phyloP scores from a whole-genome alignment of 495 filamentous ascomycete species.

The Aspergillus campestris region DNA sequence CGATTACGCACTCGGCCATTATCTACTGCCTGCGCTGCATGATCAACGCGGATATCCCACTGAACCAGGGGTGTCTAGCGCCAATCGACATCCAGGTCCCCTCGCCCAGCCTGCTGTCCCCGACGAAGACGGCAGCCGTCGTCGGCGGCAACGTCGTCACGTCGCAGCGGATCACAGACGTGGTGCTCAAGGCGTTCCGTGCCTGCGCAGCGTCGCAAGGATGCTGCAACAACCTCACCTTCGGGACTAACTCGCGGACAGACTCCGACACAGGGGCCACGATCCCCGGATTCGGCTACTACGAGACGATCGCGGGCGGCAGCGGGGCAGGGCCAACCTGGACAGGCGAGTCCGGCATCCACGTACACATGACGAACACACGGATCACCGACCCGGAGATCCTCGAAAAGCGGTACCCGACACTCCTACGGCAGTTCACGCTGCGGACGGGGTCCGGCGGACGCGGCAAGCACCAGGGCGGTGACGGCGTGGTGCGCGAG shows the following conservation, averaged over 20 bases:
- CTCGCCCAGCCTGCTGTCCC: slow-evolving; percentile 70
- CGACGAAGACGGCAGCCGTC: slow-evolving; percentile 81
- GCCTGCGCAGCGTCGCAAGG: slow-evolving; percentile 90
- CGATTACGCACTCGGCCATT: slow-evolving; percentile 89
- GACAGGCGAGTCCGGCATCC: slow-evolving; percentile 84
- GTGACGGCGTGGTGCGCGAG: slow-evolving; percentile 85
- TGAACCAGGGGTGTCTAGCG: slow-evolving; percentile 91
- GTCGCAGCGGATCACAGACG: slow-evolving; percentile 84
- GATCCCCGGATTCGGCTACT: slow-evolving; percentile 88
- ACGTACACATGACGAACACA: slow-evolving; percentile 99
- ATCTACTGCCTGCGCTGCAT: slow-evolving; percentile 94
- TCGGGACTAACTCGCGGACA: slow-evolving; percentile 31
- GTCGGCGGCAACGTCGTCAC: slow-evolving; percentile 96
- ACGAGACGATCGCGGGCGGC: slow-evolving; percentile 93
- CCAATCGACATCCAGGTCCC: slow-evolving; percentile 86
- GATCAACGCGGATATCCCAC: slow-evolving; percentile 86
- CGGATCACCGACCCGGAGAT: slow-evolving; percentile 93
- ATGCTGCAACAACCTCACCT: slow-evolving; percentile 76
- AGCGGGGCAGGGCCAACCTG: slow-evolving; percentile 80
- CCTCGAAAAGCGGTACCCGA: slow-evolving; percentile 91
- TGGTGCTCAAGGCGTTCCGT: slow-evolving; percentile 83
- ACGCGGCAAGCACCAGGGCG: slow-evolving; percentile 66
- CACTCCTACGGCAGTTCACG: slow-evolving; percentile 75
- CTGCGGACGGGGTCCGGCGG: slow-evolving; percentile 63
- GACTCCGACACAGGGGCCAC: slow-evolving; percentile 75